Conservation (phyloP, 176 grass and related monocot species). For the Dendrocalamus sinicus region DNA sequence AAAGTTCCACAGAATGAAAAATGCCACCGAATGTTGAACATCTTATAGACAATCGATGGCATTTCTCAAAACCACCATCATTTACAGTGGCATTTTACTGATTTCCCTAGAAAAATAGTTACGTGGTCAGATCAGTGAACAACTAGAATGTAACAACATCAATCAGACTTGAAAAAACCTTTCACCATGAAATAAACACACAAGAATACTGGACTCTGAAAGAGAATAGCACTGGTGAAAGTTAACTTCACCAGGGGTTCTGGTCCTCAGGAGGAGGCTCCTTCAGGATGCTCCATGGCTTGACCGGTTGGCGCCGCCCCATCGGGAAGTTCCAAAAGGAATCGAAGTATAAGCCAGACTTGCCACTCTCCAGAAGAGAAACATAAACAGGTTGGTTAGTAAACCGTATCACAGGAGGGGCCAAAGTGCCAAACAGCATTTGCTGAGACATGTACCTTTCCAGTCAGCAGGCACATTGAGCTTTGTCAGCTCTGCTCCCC, state of each 20-base stretch:
- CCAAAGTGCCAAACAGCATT: conserved; percentile 10
- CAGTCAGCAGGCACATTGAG: conserved; percentile 91
- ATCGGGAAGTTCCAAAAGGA: conserved; percentile 84
- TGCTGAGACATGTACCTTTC: conserved; percentile 66
- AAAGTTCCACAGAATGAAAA: background rate
- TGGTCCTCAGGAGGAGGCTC: conserved; percentile 59
- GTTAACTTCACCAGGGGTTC: conserved; percentile 52
- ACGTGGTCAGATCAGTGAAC: conserved; percentile 30
- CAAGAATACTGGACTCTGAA: background rate
- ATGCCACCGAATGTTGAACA: background rate
- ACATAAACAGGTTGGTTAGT: background rate
- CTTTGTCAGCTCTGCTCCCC: conserved; percentile 73
- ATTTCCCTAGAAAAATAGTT: conserved; percentile 24
- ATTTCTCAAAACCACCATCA: conserved; percentile 25
- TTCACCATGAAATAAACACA: background rate
- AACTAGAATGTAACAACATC: conserved; percentile 25
- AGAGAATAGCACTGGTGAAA: background rate
- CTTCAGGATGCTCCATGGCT: conserved; percentile 58
- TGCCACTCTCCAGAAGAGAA: conserved; percentile 79
- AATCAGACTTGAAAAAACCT: background rate
- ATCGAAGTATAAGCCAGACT: conserved; percentile 66
- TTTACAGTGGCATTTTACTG: background rate
- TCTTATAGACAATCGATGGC: background rate
- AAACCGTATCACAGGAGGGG: conserved; percentile 1
- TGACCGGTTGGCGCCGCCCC: conserved; percentile 52